Evolutionary conservation across 129 eudicot genomes (phyloP).

Genomic region (Flaveria ramosissima): DNA sequence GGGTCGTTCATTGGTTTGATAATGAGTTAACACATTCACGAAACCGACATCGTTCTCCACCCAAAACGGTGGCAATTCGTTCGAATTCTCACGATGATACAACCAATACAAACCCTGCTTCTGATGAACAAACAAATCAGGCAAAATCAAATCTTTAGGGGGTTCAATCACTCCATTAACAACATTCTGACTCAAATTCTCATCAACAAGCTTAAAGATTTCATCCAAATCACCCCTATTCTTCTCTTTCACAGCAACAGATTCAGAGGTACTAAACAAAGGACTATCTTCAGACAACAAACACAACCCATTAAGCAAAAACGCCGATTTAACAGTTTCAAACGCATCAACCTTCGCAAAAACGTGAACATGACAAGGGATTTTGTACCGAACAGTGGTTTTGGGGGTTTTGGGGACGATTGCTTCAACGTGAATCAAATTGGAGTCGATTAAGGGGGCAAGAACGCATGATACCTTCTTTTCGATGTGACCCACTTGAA

Average conservation of each 20-base stretch:
- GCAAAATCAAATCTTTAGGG: conserved; percentile 50
- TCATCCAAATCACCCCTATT: conserved; percentile 50
- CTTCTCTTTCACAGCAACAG: conserved; percentile 57
- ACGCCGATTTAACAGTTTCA: conserved; percentile 38
- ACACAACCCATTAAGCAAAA: conserved; percentile 51
- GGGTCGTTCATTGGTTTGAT: conserved; percentile 47
- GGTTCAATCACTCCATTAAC: conserved; percentile 54
- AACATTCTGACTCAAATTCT: conserved; percentile 42
- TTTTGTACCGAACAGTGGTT: conserved; percentile 22
- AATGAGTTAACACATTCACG: conserved; percentile 67
- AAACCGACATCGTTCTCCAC: conserved; percentile 46
- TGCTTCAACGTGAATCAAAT: conserved; percentile 52
- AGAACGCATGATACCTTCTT: conserved; percentile 59
- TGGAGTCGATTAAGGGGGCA: conserved; percentile 59
- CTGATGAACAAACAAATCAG: conserved; percentile 73
- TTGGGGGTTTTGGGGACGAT: conserved; percentile 59
- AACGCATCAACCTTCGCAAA: conserved; percentile 57
- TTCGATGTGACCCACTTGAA: conserved; percentile 77
- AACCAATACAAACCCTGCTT: conserved; percentile 85
- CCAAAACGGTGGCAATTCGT: conserved; percentile 86
- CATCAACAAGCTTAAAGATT: conserved; percentile 68
- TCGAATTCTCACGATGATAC: conserved; percentile 62
- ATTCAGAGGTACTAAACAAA: conserved; percentile 50
- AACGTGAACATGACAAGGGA: conserved; percentile 78
- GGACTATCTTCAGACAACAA: conserved; percentile 43